phyloP scores from a whole-genome alignment of 768 basidiomycete species.

The Lenzites betulinus region DNA sequence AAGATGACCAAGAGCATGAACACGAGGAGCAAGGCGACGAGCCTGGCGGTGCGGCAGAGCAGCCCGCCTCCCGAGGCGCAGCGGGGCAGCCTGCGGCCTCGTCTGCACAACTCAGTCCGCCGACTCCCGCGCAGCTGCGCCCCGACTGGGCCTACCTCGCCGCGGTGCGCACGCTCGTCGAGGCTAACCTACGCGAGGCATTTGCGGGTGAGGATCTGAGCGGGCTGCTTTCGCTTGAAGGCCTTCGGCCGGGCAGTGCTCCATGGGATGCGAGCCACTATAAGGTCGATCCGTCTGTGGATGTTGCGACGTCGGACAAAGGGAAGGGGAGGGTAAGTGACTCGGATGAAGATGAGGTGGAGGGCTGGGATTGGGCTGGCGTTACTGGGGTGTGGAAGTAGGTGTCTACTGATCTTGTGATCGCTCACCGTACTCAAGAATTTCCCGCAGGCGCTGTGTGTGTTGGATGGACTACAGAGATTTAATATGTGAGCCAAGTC shows the following conservation, averaged over 20 bases:
- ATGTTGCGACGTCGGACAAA: conserved; percentile 1
- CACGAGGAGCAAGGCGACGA: background rate
- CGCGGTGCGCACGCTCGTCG: conserved; percentile 51
- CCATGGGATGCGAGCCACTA: conserved; percentile 22
- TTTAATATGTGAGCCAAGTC: conserved; percentile 43
- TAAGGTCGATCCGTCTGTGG: background rate
- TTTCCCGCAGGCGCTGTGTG: conserved; percentile 46
- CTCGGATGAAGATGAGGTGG: conserved; percentile 28
- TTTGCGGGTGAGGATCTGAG: conserved; percentile 30
- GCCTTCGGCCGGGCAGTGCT: conserved; percentile 30
- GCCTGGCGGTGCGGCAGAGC: no score
- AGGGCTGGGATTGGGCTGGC: conserved; percentile 65
- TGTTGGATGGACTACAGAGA: conserved; percentile 64
- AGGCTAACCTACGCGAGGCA: conserved; percentile 50
- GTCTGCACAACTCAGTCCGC: background rate
- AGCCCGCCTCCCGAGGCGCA: background rate
- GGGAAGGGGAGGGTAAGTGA: conserved; percentile 10
- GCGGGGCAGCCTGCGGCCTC: background rate
- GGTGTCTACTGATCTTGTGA: conserved; percentile 19
- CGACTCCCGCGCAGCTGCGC: conserved; percentile 29
- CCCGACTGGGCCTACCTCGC: conserved; percentile 55
- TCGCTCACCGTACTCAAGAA: background rate
- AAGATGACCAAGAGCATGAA: background rate
- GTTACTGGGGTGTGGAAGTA: conserved; percentile 56
- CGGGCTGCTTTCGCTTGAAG: conserved; percentile 31